These are phyloP conservation scores for Arctium lappa DNA, from an alignment of 129 eudicot genomes.

Conservation along the genomic window DNA sequence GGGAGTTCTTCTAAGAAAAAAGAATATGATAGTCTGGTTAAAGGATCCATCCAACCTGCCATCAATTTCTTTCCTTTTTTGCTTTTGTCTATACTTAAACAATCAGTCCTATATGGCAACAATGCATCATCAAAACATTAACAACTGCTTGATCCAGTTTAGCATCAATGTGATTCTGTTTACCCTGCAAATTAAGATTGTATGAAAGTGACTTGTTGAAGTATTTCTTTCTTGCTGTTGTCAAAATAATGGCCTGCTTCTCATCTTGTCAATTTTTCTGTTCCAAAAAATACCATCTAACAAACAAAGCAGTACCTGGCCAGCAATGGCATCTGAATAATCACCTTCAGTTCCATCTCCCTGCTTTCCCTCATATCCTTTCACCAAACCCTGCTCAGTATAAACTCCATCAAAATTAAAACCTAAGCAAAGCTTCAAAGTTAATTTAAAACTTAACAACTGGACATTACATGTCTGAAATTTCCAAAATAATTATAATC, in stretches of 20 bases:
- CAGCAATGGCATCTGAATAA: constrained; percentile 62
- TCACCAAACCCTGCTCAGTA: constrained; percentile 49
- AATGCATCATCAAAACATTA: neutral
- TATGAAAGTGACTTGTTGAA: neutral
- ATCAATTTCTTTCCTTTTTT: neutral
- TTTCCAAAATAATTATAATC: neutral
- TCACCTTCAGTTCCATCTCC: constrained; percentile 50
- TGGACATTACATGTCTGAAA: neutral
- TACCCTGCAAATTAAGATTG: neutral
- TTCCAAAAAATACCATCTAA: neutral
- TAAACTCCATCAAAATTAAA: neutral
- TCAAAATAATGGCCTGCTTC: neutral
- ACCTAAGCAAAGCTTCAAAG: neutral
- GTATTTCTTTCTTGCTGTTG: neutral
- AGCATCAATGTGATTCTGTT: neutral
- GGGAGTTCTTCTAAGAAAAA: neutral
- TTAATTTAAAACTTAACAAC: neutral
- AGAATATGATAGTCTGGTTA: neutral
- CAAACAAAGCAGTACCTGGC: constrained; percentile 48
- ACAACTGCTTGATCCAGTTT: neutral
- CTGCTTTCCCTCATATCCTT: constrained; percentile 45
- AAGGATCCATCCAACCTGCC: neutral
- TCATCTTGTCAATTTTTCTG: neutral
- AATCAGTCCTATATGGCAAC: neutral
- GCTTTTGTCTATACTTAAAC: neutral